Base-by-base conservation (phyloP, 805 yeast genomes). In the Schwanniomyces vanrijiae region DNA sequence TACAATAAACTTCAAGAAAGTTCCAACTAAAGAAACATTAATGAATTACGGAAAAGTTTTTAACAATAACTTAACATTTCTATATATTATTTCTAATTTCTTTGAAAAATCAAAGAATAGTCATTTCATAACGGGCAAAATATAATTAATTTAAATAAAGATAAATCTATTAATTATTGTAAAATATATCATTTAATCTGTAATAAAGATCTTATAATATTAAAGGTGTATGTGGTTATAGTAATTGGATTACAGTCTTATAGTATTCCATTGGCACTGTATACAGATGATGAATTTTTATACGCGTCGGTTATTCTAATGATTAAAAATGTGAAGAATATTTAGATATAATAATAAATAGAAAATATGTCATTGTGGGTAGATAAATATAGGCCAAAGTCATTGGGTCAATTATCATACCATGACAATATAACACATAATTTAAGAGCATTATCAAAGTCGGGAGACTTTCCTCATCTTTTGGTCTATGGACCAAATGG, bases 401-500 rank as follows among this genome's bases (percentile, higher is more conserved):
- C 75, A 1, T 73, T 94, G 42, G 79, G 75, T 2, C 76, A 74
- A 21, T 73, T 94, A 40, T 81, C 84, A 44, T 91, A 78, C 62
- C 96, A 90, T 60, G 66, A 66, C 0, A 77, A 76, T 3, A 78
- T 91, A 24, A 82, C 96, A 0, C 64, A 71, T 31, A 79, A 86
- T 48, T 71, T 94, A 29, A 66, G 71, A 40, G 82, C 94, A 2
- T 67, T 86, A 35, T 75, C 78, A 40, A 64, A 78, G 0, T 78
- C 88, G 2, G 91, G 90, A 0, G 97, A 94, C 64, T 84, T 94
- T 59, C 99, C 99, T 1, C 99, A 94, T 70, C 66, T 94, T 40
- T 71, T 94, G 22, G 80, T 94, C 2, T 92, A 92, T 62, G 99
- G 99, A 0, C 98, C 99, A 1, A 83, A 90, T 31, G 99, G 99